A percentile compares a stretch with the other conserved stretches of the same genome.
Conservation (phyloP, 2,329 filamentous ascomycete genomes). For the Calonectria pseudoreteaudii region DNA sequence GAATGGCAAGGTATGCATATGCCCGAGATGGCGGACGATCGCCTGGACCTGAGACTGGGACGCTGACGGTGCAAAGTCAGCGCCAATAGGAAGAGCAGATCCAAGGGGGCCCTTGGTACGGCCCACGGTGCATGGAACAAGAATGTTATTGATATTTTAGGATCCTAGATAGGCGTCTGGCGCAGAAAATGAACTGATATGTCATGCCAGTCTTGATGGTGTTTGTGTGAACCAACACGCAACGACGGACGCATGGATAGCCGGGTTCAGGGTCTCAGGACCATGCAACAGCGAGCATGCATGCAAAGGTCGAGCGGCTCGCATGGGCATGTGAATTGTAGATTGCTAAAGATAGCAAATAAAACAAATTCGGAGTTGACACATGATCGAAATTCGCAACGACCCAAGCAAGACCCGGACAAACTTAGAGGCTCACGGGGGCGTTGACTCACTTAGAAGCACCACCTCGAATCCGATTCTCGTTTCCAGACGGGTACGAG, state of each 20-base stretch:
- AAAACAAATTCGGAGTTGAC: not conserved
- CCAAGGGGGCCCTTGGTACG: conserved; percentile 1
- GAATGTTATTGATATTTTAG: conserved; percentile 49
- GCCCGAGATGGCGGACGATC: conserved; percentile 22
- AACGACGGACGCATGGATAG: not conserved
- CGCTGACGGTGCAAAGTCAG: not conserved
- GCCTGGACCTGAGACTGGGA: conserved; percentile 32
- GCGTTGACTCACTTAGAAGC: not conserved
- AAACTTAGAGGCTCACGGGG: not conserved
- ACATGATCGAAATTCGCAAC: not conserved
- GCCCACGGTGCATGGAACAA: conserved; percentile 38
- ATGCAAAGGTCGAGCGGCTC: not conserved
- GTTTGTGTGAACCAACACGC: not conserved
- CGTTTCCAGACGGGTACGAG: not conserved
- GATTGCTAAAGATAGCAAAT: conserved; percentile 12
- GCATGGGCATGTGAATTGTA: not conserved
- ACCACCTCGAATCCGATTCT: not conserved
- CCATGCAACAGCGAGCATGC: not conserved
- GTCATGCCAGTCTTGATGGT: conserved; percentile 37
- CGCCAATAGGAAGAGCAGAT: conserved; percentile 9
- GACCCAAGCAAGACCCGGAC: not conserved
- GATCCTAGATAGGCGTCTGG: conserved; percentile 57
- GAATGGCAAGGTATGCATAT: conserved; percentile 5
- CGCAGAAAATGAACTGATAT: conserved; percentile 53
- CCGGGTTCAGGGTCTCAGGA: not conserved